phyloP scores from a whole-genome alignment of 2,329 filamentous ascomycete species.

The Pseudogymnoascus sp. region DNA sequence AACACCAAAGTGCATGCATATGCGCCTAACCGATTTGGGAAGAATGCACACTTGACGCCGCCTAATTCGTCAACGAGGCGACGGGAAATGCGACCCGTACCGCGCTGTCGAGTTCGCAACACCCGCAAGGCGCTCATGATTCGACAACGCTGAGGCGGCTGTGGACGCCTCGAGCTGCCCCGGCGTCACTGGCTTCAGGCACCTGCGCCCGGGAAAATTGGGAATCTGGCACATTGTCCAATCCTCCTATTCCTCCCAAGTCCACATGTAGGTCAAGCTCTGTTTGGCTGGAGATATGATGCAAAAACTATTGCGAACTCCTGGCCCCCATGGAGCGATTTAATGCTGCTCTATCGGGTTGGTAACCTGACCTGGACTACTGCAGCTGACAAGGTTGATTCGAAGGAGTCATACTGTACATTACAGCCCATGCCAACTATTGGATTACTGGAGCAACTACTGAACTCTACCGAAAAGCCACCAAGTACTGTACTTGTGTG shows the following conservation, averaged over 20 bases:
- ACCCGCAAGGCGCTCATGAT: background rate
- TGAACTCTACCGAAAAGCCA: background rate
- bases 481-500: background rate
- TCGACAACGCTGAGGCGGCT: conserved; percentile 7
- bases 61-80: conserved; percentile 5
- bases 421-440: background rate
- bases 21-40: background rate
- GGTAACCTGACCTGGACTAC: background rate
- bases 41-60: background rate
- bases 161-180: background rate
- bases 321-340: background rate
- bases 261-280: background rate
- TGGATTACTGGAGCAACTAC: background rate
- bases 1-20: conserved; percentile 7
- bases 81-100: conserved; percentile 2
- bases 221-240: background rate
- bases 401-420: background rate
- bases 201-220: background rate
- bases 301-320: background rate
- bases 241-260: background rate
- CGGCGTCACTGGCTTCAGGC: conserved; percentile 1
- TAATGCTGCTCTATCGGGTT: background rate
- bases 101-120: background rate
- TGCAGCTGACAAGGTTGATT: conserved; percentile 8
- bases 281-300: conserved; percentile 3